phyloP scores from a whole-genome alignment of 139 green algal genomes.

The Chlamydomonas asymmetrica region DNA sequence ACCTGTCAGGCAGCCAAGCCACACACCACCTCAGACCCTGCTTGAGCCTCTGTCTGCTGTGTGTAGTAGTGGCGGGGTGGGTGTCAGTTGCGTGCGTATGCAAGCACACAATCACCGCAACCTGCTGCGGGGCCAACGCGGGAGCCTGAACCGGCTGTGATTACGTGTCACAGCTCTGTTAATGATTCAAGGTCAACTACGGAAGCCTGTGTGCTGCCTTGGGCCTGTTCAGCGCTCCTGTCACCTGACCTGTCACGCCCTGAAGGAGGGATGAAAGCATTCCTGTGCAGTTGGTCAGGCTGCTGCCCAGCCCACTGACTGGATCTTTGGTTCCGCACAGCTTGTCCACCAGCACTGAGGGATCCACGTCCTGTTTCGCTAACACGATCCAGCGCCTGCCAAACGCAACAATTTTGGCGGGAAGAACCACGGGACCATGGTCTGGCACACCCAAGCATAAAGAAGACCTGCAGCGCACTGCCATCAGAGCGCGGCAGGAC shows the following conservation, averaged over 20 bases:
- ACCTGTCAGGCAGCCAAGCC: too few relatives aligned
- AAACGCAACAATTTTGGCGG: too few relatives aligned
- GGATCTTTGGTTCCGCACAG: neutral
- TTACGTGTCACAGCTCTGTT: neutral
- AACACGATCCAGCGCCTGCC: slow-evolving; percentile 15
- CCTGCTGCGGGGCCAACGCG: neutral
- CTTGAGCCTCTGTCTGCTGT: too few relatives aligned
- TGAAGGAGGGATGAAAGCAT: neutral
- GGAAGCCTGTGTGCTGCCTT: neutral
- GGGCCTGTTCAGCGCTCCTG: too few relatives aligned
- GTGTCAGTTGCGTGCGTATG: too few relatives aligned
- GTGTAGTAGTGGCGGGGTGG: too few relatives aligned
- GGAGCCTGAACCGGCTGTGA: neutral
- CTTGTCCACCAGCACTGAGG: neutral
- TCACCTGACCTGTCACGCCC: neutral
- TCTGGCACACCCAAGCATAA: too few relatives aligned
- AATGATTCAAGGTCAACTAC: neutral
- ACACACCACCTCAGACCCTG: too few relatives aligned
- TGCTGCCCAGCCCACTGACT: neutral
- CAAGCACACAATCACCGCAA: neutral
- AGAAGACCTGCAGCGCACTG: too few relatives aligned
- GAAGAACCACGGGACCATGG: too few relatives aligned
- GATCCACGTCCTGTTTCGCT: neutral
- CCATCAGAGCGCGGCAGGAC: too few relatives aligned
- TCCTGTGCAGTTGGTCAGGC: slow-evolving; percentile 6